Evolutionary conservation across 148 eudicot species (phyloP).

Genomic region (Salicornia ramosissima): DNA sequence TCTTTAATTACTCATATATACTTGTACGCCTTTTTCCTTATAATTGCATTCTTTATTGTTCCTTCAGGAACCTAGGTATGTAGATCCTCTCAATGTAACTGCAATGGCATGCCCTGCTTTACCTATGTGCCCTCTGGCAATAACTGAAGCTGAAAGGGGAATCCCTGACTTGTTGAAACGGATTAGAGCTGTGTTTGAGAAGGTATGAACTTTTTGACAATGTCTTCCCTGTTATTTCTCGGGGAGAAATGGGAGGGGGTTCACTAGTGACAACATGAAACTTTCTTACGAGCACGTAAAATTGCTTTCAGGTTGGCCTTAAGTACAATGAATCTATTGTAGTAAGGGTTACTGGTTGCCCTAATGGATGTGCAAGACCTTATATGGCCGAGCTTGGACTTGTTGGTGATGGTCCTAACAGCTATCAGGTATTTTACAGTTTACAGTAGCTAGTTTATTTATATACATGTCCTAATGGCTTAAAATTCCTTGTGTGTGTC

Average conservation of each 20-base stretch:
- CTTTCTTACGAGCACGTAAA: slow-evolving; percentile 7
- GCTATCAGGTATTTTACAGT: slow-evolving; percentile 68
- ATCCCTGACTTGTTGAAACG: slow-evolving; percentile 88
- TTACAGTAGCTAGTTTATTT: too few species aligned
- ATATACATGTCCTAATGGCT: too few species aligned
- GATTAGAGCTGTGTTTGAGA: slow-evolving; percentile 81
- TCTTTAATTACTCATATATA: neutral
- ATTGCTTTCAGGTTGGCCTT: slow-evolving; percentile 75
- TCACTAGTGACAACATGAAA: neutral
- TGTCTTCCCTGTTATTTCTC: neutral
- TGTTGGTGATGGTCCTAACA: slow-evolving; percentile 98
- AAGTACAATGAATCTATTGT: slow-evolving; percentile 69
- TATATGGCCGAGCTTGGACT: slow-evolving; percentile 99
- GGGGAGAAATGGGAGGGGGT: neutral
- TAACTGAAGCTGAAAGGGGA: slow-evolving; percentile 97
- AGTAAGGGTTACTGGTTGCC: slow-evolving; percentile 89
- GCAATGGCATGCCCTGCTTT: slow-evolving; percentile 98
- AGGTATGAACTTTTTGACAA: slow-evolving; percentile 42
- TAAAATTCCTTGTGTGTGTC: neutral
- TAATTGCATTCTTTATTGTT: slow-evolving; percentile 8
- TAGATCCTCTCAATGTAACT: slow-evolving; percentile 87
- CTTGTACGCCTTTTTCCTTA: neutral
- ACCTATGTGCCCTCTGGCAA: slow-evolving; percentile 93
- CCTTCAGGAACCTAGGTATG: slow-evolving; percentile 64
- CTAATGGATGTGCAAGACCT: slow-evolving; percentile 98